Conservation (phyloP, 371 early-diverging fungal species). For the Parasitella parasitica region DNA sequence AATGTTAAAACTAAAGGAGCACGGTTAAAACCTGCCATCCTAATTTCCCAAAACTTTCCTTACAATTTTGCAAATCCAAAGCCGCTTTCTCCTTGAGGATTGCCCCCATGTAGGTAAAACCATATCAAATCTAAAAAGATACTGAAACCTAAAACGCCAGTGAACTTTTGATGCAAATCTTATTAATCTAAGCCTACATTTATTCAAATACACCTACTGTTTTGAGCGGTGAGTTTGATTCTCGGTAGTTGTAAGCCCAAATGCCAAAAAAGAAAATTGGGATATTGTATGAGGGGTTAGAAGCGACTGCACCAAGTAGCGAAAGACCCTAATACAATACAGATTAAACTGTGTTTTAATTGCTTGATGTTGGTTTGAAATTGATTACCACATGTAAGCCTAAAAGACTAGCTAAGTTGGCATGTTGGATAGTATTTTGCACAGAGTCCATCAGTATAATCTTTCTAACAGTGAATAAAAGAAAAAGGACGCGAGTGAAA, state of each 20-base stretch:
- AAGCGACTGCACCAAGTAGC: constrained; percentile 42
- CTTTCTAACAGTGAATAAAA: background rate
- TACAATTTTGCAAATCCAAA: constrained; percentile 47
- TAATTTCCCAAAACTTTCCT: background rate
- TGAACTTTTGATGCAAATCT: constrained; percentile 47
- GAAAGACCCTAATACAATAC: constrained; percentile 30
- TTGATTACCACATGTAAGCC: constrained; percentile 42
- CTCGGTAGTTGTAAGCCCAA: constrained; percentile 52
- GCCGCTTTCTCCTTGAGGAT: constrained; percentile 37
- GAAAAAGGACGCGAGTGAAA: background rate
- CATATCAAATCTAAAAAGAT: constrained; percentile 47
- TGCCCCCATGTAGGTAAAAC: constrained; percentile 44
- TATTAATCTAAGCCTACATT: background rate
- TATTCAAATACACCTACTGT: constrained; percentile 26
- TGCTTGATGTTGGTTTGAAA: background rate
- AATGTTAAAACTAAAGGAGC: constrained; percentile 38
- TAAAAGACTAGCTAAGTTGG: constrained; percentile 46
- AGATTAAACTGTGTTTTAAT: background rate
- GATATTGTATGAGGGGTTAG: constrained; percentile 47
- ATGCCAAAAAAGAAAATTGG: constrained; percentile 54
- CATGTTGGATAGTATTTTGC: constrained; percentile 41
- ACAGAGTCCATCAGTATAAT: constrained; percentile 34
- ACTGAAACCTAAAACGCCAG: constrained; percentile 39
- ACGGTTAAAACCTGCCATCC: background rate
- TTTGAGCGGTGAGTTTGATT: constrained; percentile 49